Evolutionary conservation across 83 land plant genomes (phyloP).

Genomic region (Diphasiastrum complanatum): DNA sequence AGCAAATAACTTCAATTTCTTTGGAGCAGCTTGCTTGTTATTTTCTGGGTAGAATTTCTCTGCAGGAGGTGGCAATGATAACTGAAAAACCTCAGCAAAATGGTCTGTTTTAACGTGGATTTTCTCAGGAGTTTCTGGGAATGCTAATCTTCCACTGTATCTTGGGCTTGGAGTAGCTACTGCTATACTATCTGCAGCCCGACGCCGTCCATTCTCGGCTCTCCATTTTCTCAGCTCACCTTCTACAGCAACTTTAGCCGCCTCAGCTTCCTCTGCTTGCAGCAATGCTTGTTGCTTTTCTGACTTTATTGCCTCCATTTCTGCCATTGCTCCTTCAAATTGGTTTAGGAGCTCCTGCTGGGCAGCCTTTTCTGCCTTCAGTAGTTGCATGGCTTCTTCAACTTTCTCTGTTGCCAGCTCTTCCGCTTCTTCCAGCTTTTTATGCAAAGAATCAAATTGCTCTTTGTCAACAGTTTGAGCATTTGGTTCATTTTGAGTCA

Average conservation of each 20-base stretch:
- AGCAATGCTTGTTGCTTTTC: slow-evolving; percentile 56
- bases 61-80: no score
- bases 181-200: no score
- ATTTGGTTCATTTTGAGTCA: no score
- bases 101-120: no score
- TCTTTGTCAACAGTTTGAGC: slow-evolving; percentile 55
- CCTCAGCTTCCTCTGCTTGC: slow-evolving; percentile 75
- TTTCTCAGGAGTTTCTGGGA: no score
- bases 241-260: slow-evolving; percentile 82
- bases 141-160: no score
- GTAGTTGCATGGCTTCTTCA: slow-evolving; percentile 78
- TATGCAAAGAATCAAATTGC: slow-evolving; percentile 57
- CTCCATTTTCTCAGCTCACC: slow-evolving; percentile 75
- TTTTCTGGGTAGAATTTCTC: no score
- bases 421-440: slow-evolving; percentile 63
- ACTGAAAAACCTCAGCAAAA: no score
- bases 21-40: no score
- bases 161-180: no score
- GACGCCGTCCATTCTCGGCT: no score
- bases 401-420: slow-evolving; percentile 65
- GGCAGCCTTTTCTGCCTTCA: slow-evolving; percentile 77
- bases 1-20: no score
- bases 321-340: slow-evolving; percentile 49
- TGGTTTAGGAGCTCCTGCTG: slow-evolving; percentile 64
- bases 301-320: slow-evolving; percentile 49